Percentiles rank a stretch among this genome's conserved stretches.
Conservation (phyloP, 768 basidiomycete genomes). For the Termitomyces sp. region DNA sequence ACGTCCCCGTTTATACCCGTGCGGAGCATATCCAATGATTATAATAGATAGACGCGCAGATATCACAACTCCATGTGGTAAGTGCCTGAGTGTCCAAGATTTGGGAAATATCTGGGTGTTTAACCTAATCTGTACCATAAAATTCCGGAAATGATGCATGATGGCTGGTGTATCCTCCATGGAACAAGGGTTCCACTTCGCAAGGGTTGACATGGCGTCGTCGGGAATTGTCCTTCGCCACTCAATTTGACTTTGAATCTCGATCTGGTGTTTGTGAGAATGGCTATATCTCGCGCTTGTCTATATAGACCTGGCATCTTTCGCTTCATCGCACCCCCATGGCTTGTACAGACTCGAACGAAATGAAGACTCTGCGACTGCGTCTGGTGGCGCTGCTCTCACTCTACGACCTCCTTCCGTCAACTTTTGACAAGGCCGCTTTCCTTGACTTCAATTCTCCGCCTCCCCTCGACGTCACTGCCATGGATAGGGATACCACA, state of each 20-base stretch:
- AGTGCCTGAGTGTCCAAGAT: neutral
- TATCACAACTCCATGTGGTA: constrained; percentile 6
- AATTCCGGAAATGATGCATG: neutral
- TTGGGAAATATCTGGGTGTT: neutral
- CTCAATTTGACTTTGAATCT: constrained; percentile 2
- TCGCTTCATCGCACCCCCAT: neutral
- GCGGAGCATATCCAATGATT: neutral
- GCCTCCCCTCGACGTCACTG: constrained; percentile 10
- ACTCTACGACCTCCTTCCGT: constrained; percentile 17
- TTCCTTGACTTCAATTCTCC: constrained; percentile 17
- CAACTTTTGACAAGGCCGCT: constrained; percentile 12
- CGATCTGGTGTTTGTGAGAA: constrained; percentile 1
- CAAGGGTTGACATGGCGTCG: neutral
- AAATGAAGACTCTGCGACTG: constrained; percentile 10
- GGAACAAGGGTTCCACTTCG: neutral
- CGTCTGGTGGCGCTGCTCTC: constrained; percentile 16
- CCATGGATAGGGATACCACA: constrained; percentile 12
- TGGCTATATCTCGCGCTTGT: neutral
- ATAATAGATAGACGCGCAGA: neutral
- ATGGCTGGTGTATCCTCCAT: neutral
- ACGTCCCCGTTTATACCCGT: neutral
- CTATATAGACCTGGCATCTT: neutral
- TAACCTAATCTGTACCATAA: neutral
- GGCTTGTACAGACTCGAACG: constrained; percentile 7
- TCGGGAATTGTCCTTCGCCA: constrained; percentile 9